Evolutionary conservation across 2,329 filamentous ascomycete genomes (phyloP).

Genomic region (Aureobasidium lini): DNA sequence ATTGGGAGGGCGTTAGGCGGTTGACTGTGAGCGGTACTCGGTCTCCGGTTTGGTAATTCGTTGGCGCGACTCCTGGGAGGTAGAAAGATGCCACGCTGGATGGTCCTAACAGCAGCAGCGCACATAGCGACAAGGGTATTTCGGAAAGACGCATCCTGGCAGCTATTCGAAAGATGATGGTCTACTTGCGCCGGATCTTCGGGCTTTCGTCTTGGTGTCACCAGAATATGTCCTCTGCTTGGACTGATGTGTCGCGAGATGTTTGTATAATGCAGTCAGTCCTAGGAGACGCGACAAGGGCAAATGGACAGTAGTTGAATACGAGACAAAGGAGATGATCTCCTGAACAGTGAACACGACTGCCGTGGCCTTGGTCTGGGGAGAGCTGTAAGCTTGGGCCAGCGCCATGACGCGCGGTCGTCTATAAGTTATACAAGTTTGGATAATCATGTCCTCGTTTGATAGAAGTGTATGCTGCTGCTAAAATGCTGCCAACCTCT

Average conservation of each 20-base stretch:
- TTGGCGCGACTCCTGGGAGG: slow-evolving; percentile 89
- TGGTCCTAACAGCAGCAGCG: slow-evolving; percentile 24
- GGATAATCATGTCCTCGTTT: slow-evolving; percentile 4
- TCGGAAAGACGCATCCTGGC: slow-evolving; percentile 11
- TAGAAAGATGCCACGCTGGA: slow-evolving; percentile 61
- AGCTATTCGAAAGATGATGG: background rate
- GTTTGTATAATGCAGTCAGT: background rate
- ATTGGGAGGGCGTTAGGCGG: slow-evolving; percentile 77
- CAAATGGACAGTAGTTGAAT: background rate
- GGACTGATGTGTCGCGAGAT: background rate
- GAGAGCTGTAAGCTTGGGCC: slow-evolving; percentile 6
- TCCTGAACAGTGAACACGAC: background rate
- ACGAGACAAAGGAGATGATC: background rate
- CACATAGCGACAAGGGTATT: slow-evolving; percentile 17
- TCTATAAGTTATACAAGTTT: background rate
- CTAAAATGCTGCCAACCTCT: background rate
- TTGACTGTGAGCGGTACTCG: slow-evolving; percentile 86
- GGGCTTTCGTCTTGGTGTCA: background rate
- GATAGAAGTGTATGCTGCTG: slow-evolving; percentile 4
- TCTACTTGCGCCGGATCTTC: background rate
- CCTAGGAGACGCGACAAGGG: background rate
- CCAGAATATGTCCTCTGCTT: background rate
- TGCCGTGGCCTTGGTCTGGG: slow-evolving; percentile 1
- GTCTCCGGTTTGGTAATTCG: slow-evolving; percentile 76
- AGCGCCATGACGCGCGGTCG: background rate